Evolutionary conservation across 177 flowering plant species (phyloP), one percentile per base, ranked within the genome.

Genomic region (Vitis hybrid): DNA sequence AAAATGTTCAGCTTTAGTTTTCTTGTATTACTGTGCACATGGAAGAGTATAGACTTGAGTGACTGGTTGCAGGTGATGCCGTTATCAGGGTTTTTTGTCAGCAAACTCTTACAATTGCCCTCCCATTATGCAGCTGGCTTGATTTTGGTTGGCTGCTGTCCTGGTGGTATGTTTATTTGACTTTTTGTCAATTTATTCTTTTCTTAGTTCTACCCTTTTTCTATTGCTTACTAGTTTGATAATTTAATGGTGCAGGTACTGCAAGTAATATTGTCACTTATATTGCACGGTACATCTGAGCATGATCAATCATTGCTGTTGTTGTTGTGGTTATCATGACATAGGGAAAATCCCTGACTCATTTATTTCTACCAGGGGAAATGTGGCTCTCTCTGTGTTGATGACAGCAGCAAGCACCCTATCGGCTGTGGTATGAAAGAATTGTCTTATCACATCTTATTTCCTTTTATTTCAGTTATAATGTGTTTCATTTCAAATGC

Each of bases 341-440:
- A 54, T 15, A 48, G 9, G 11, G 48, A 30, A 65, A 51, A 45
- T 48, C 71, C 56, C 70, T 79, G 62, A 75, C 49, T 4, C 39
- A 61, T 30, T 21, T 50, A 39, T 65, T 45, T 80, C 32, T 76
- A 67, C 34, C 91, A 91, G 98, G 6, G 93, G 95, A 77, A 93
- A 91, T 81, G 98, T 91, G 65, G 98, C 97, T 52, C 97, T 91
- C 59, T 93, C 98, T 11, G 97, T 93, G 49, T 66, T 91, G 74
- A 91, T 93, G 98, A 91, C 98, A 30, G 98, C 98, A 57, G 90
- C 91, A 62, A 93, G 97, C 83, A 91, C 97, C 65, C 51, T 93
- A 19, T 72, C 89, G 32, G 92, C 95, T 57, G 95, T 89, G 93
- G 94, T 93, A 74, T 13, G 9, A 2, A 13, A 45, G 51, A 6